Percentiles rank a stretch among this genome's conserved stretches.
Conservation (phyloP, 1,284 basidiomycete genomes). For the Ustilago shanxiensis region DNA sequence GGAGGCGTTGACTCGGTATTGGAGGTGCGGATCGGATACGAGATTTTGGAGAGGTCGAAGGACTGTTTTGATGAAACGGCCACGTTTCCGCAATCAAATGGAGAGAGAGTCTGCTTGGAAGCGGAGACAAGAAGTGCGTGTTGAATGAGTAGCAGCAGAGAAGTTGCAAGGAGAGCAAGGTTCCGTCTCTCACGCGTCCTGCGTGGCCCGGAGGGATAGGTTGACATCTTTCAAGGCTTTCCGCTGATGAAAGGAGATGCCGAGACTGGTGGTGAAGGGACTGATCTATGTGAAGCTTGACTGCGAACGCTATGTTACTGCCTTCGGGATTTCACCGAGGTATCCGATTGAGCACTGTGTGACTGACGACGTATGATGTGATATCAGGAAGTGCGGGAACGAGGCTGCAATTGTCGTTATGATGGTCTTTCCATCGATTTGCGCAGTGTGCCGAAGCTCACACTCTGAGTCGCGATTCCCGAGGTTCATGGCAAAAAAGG, state of each 20-base stretch:
- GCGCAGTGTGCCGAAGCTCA: background rate
- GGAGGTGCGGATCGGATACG: slow-evolving; percentile 48
- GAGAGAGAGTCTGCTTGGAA: slow-evolving; percentile 42
- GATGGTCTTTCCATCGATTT: slow-evolving; percentile 11
- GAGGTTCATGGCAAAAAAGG: slow-evolving; percentile 10
- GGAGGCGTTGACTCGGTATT: slow-evolving; percentile 48
- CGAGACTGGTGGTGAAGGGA: background rate
- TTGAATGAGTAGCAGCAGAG: slow-evolving; percentile 22
- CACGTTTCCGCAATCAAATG: slow-evolving; percentile 48
- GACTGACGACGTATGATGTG: background rate
- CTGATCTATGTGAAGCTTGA: background rate
- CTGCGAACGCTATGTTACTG: no score
- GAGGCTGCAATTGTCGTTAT: background rate
- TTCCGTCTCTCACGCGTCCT: slow-evolving; percentile 8
- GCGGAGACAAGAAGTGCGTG: slow-evolving; percentile 9
- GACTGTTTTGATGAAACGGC: slow-evolving; percentile 40
- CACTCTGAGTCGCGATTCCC: slow-evolving; percentile 17
- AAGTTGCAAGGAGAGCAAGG: slow-evolving; percentile 11
- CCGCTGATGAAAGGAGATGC: slow-evolving; percentile 10
- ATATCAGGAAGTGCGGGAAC: background rate
- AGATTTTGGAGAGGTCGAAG: slow-evolving; percentile 48
- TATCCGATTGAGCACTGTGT: background rate
- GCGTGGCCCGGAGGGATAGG: slow-evolving; percentile 4
- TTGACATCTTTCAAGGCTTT: slow-evolving; percentile 12
- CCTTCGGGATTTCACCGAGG: no score